These are phyloP conservation scores for Pseudogymnoascus sp. DNA, from an alignment of 2,329 filamentous ascomycete species.

Conservation along the genomic window DNA sequence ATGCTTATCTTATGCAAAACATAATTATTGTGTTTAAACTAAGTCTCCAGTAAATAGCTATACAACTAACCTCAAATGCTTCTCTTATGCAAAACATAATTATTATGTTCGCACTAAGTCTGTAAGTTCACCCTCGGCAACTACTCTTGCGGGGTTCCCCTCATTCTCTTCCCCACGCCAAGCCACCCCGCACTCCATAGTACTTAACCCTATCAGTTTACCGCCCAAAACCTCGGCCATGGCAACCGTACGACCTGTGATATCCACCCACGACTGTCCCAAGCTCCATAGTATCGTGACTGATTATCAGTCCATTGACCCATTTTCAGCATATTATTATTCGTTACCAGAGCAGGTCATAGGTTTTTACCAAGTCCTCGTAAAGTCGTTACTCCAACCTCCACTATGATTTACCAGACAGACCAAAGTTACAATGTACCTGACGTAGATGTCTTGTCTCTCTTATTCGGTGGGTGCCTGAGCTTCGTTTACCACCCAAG, in stretches of 20 bases:
- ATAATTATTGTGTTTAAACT: neutral
- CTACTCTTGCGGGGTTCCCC: neutral
- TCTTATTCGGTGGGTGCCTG: conserved; percentile 14
- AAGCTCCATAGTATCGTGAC: neutral
- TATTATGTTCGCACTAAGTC: neutral
- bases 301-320: neutral
- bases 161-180: neutral
- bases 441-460: conserved; percentile 14
- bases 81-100: neutral
- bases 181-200: neutral
- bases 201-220: neutral
- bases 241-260: neutral
- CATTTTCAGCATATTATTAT: conserved; percentile 1
- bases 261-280: neutral
- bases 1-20: neutral
- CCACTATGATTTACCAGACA: conserved; percentile 14
- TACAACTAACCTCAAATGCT: neutral
- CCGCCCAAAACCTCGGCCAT: neutral
- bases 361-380: neutral
- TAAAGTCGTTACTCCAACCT: neutral
- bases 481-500: neutral
- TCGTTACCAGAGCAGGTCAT: neutral
- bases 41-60: no score
- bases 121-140: neutral
- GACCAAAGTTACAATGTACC: conserved; percentile 14